Base-by-base conservation (phyloP, 495 filamentous ascomycete species). In the Talaromyces wortmannii region DNA sequence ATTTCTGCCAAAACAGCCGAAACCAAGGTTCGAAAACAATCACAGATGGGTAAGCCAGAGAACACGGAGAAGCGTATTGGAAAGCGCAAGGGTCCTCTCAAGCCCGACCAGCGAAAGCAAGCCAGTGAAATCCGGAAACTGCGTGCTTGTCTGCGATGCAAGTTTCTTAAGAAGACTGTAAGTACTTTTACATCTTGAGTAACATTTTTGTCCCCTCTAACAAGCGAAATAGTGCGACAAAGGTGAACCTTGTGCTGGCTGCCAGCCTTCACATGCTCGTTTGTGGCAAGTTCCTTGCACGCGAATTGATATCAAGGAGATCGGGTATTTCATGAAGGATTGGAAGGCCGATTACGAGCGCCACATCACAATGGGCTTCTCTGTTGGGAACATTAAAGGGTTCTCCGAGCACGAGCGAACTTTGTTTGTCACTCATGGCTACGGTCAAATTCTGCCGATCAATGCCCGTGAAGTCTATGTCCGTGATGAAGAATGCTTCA, bases 251-350 rank as follows among this genome's bases (percentile, higher is more conserved):
- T 96, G 91, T 70, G 86, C 83, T 62, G 91, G 91, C 16, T 96
- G 91, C 75, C 88, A 94, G 69, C 91, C 91, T 13, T 91, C 91
- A 5, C 91, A 96, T 65, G 90, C 91, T 47, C 84, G 91, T 53
- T 76, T 96, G 44, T 96, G 91, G 91, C 90, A 95, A 68, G 91
- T 96, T 18, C 91, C 91, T 36, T 96, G 91, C 73, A 96, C 91
- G 12, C 86, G 91, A 29, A 95, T 96, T 58, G 91, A 95, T 65
- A 96, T 96, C 75, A 95, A 95, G 78, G 91, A 96, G 60, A 94
- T 96, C 63, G 89, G 82, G 31, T 95, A 91, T 64, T 96, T 96
- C 78, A 92, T 95, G 89, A 95, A 96, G 78, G 91, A 95, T 69
- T 96, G 90, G 91, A 92, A 88, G 72, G 91, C 89, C 13, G 91